Evolutionary conservation across 1,139 yeast species (phyloP), one percentile per base, ranked within the genome.

Genomic region (Candida sp.): DNA sequence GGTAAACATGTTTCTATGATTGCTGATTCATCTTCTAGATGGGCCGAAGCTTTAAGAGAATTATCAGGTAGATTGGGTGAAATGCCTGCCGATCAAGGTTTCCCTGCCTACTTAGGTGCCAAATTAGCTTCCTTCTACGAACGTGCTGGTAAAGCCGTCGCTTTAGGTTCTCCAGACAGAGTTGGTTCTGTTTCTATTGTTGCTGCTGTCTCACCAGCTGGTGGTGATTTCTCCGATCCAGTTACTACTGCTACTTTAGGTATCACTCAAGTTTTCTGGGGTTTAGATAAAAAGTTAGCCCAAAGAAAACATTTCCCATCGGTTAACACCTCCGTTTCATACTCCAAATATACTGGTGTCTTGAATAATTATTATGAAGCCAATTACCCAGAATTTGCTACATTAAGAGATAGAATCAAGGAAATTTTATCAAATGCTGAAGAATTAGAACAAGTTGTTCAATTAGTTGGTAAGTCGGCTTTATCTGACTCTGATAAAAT

Each of bases 1-100:
- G 99, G 99, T 75, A 93, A 93, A 79, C 78, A 95, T 64, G 98
- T 93, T 51, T 84, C 98, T 37, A 93, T 93, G 98, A 93, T 93
- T 86, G 99, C 99, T 49, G 99, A 93, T 69, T 93, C 99, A 5
- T 91, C 98, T 33, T 91, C 98, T 38, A 93, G 99, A 80, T 93
- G 99, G 99, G 99, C 99, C 40, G 99, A 93, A 75, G 99, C 99
- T 48, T 81, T 93, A 66, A 90, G 99, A 84, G 99, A 93, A 80
- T 85, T 93, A 68, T 91, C 98, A 44, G 99, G 99, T 82, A 95
- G 99, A 80, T 79, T 93, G 68, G 99, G 99, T 71, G 99, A 95
- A 77, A 93, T 93, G 99, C 99, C 99, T 65, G 99, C 99, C 50
- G 99, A 93, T 75, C 99, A 95, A 77, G 99, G 99, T 79, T 93